Conservation (phyloP, 2,329 filamentous ascomycete species). For the Colletotrichum graminicola region DNA sequence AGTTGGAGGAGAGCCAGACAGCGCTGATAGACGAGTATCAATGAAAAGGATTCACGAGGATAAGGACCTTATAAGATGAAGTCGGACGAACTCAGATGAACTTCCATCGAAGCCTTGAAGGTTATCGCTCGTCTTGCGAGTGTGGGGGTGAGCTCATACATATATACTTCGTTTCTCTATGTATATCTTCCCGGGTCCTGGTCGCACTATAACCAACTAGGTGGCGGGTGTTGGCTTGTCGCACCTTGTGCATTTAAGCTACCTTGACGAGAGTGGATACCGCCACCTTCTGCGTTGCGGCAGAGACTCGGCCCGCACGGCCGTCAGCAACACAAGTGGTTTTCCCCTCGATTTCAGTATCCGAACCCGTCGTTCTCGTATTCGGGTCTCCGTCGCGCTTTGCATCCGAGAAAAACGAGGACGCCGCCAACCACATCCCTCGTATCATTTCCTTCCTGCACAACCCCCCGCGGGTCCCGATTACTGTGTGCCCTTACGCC, state of each 20-base stretch:
- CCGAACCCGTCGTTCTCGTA: conserved; percentile 31
- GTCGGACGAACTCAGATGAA: neutral
- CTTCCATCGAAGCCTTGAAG: neutral
- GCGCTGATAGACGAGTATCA: conserved; percentile 39
- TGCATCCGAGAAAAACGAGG: conserved; percentile 41
- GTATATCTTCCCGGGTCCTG: neutral
- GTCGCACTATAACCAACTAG: neutral
- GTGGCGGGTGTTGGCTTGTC: neutral
- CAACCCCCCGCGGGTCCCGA: conserved; percentile 9
- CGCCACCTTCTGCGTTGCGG: neutral
- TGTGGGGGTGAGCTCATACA: no score
- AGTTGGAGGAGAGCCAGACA: conserved; percentile 29
- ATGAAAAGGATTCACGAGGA: conserved; percentile 37
- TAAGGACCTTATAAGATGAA: neutral
- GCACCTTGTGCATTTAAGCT: neutral
- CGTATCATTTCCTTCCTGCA: conserved; percentile 34
- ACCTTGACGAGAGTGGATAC: neutral
- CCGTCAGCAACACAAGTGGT: neutral
- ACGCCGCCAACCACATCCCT: conserved; percentile 34
- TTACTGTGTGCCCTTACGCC: conserved; percentile 19
- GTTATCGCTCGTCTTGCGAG: neutral
- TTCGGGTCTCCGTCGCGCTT: conserved; percentile 20
- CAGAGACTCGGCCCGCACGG: conserved; percentile 8
- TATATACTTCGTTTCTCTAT: neutral
- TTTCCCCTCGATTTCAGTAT: neutral